phyloP scores from a whole-genome alignment of 2,329 filamentous ascomycete species.

The Aquanectria penicillioides region DNA sequence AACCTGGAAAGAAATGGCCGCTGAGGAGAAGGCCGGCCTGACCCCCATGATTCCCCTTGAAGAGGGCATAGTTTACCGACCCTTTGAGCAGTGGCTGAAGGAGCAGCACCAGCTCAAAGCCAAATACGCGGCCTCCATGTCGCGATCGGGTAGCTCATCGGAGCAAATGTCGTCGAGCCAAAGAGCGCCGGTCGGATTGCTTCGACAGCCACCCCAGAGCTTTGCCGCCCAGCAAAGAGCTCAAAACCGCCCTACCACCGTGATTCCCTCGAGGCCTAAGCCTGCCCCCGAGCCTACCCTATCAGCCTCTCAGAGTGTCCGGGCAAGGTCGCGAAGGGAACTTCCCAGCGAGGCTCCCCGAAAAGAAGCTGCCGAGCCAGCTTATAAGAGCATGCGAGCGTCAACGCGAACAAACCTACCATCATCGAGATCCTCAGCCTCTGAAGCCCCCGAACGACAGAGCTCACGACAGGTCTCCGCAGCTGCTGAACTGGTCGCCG shows the following conservation, averaged over 20 bases:
- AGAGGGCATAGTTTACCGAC: slow-evolving; percentile 70
- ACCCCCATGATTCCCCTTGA: slow-evolving; percentile 71
- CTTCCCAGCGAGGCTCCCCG: slow-evolving; percentile 34
- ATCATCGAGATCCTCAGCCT: slow-evolving; percentile 39
- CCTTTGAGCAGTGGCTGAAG: slow-evolving; percentile 68
- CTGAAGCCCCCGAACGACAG: slow-evolving; percentile 42
- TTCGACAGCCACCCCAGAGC: slow-evolving; percentile 68
- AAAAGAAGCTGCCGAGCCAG: slow-evolving; percentile 36
- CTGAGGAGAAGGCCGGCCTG: slow-evolving; percentile 73
- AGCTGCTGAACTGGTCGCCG: slow-evolving; percentile 35
- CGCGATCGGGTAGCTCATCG: slow-evolving; percentile 39
- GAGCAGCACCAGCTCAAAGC: slow-evolving; percentile 59
- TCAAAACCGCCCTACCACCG: slow-evolving; percentile 57
- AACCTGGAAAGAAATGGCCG: slow-evolving; percentile 73
- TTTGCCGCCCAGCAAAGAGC: slow-evolving; percentile 74
- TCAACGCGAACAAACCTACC: slow-evolving; percentile 42
- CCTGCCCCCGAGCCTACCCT: slow-evolving; percentile 35
- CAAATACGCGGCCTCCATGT: slow-evolving; percentile 43
- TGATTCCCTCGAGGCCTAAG: slow-evolving; percentile 39
- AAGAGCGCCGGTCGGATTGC: slow-evolving; percentile 53
- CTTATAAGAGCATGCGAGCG: slow-evolving; percentile 41
- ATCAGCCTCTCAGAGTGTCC: slow-evolving; percentile 44
- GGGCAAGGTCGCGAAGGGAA: slow-evolving; percentile 42
- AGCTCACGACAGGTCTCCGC: slow-evolving; percentile 44
- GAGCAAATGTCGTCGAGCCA: slow-evolving; percentile 50